Percentiles rank a stretch among this genome's conserved stretches.
These are phyloP conservation scores for Jacaranda mimosifolia DNA, from an alignment of 257 asterid species.

Conservation along the genomic window DNA sequence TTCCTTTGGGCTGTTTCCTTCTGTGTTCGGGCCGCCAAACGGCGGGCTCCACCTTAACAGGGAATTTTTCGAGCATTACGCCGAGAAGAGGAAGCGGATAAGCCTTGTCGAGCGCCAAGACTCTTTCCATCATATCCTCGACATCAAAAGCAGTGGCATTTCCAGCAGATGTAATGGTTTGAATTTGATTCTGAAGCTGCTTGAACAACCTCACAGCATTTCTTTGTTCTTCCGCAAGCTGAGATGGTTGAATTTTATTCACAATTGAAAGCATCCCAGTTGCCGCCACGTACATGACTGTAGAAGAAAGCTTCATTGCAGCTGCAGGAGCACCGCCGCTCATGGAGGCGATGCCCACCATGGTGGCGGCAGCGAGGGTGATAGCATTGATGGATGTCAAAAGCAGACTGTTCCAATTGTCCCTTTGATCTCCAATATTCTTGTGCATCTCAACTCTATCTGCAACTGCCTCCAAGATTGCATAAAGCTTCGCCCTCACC, in stretches of 20 bases:
- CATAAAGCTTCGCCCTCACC: slow-evolving; percentile 53
- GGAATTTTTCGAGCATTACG: slow-evolving; percentile 53
- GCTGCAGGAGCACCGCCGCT: slow-evolving; percentile 25
- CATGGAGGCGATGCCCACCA: slow-evolving; percentile 47
- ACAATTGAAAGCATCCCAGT: slow-evolving; percentile 51
- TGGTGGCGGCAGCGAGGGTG: slow-evolving; percentile 50
- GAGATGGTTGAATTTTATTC: slow-evolving; percentile 72
- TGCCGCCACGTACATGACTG: slow-evolving; percentile 48
- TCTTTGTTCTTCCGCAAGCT: slow-evolving; percentile 72
- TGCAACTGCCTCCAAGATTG: slow-evolving; percentile 59
- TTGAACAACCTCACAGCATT: slow-evolving; percentile 63
- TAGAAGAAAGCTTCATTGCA: slow-evolving; percentile 46
- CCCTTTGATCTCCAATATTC: slow-evolving; percentile 64
- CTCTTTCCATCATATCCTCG: slow-evolving; percentile 48
- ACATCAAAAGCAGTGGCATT: slow-evolving; percentile 44
- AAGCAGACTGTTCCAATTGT: slow-evolving; percentile 60
- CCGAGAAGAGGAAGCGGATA: slow-evolving; percentile 65
- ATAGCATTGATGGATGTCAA: slow-evolving; percentile 57
- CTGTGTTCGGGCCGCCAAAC: slow-evolving; percentile 62
- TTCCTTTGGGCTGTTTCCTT: neutral
- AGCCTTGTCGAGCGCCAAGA: slow-evolving; percentile 64
- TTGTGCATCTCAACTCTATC: slow-evolving; percentile 74
- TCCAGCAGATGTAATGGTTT: slow-evolving; percentile 44
- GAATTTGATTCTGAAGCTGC: slow-evolving; percentile 54
- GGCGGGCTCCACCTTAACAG: slow-evolving; percentile 48